phyloP scores from a whole-genome alignment of 345 rosid genomes.

The Durio zibethinus region DNA sequence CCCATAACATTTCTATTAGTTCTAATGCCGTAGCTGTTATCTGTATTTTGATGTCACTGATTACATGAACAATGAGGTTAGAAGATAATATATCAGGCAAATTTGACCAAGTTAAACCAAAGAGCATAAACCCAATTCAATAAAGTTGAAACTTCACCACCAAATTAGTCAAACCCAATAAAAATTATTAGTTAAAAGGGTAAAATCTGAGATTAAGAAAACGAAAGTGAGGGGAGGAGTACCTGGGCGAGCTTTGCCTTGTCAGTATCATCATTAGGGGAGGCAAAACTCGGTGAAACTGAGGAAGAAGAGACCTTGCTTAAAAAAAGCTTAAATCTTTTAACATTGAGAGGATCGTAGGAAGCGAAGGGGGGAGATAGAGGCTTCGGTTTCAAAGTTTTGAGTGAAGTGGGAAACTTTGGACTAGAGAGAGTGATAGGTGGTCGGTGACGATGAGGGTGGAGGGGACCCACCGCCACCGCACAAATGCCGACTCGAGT shows the following conservation, averaged over 20 bases:
- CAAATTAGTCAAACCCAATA: not conserved
- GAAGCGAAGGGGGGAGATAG: conserved; percentile 12
- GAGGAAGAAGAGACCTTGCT: conserved; percentile 35
- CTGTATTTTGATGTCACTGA: not conserved
- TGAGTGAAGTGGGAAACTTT: conserved; percentile 16
- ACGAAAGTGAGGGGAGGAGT: not conserved
- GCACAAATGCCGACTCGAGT: conserved; percentile 33
- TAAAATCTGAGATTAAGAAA: not conserved
- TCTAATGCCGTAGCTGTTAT: not conserved
- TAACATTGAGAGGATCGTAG: conserved; percentile 28
- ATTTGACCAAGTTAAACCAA: not conserved
- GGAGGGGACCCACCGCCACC: conserved; percentile 24
- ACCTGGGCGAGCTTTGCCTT: conserved; percentile 81
- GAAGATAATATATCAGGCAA: not conserved
- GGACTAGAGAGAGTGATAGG: conserved; percentile 17
- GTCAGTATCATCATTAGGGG: conserved; percentile 47
- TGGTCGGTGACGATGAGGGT: conserved; percentile 21
- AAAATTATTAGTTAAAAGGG: not conserved
- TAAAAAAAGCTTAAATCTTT: conserved; percentile 24
- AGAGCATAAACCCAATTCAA: not conserved
- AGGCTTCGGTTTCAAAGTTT: conserved; percentile 22
- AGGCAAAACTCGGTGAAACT: conserved; percentile 35
- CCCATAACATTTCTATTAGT: not conserved
- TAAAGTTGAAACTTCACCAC: conserved; percentile 8
- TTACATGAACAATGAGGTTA: not conserved